Conservation (phyloP, 805 yeast genomes). For the Nakazawaea wyomingensis region DNA sequence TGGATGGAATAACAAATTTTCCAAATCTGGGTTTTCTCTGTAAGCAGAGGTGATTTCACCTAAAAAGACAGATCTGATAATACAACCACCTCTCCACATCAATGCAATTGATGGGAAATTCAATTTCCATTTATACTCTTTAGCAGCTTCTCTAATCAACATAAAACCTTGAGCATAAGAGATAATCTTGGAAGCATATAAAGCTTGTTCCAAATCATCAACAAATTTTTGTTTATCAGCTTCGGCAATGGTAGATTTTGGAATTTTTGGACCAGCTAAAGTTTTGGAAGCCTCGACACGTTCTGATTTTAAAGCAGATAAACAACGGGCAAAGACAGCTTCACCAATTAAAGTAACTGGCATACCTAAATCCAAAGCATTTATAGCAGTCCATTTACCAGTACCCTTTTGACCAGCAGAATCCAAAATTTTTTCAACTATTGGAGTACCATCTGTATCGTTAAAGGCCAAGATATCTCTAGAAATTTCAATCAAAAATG, state of each 20-base stretch:
- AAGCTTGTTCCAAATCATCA: conserved; percentile 95
- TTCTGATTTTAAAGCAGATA: conserved; percentile 89
- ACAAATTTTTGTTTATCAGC: conserved; percentile 79
- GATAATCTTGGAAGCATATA: conserved; percentile 96
- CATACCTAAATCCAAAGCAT: conserved; percentile 96
- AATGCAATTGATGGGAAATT: conserved; percentile 98
- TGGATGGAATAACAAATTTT: conserved; percentile 91
- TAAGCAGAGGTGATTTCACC: conserved; percentile 96
- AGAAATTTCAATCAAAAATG: conserved; percentile 94
- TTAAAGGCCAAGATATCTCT: conserved; percentile 88
- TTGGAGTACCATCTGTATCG: conserved; percentile 86
- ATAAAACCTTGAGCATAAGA: conserved; percentile 99
- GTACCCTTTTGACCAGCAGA: conserved; percentile 99
- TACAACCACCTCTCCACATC: conserved; percentile 99
- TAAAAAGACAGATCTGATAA: conserved; percentile 96
- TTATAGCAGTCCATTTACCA: conserved; percentile 99
- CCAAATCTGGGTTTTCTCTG: conserved; percentile 88
- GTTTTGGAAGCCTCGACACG: conserved; percentile 79
- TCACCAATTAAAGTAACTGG: conserved; percentile 98
- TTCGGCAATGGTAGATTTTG: conserved; percentile 58
- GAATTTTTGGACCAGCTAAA: conserved; percentile 72
- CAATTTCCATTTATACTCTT: conserved; percentile 93
- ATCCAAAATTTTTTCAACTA: conserved; percentile 95
- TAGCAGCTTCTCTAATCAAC: conserved; percentile 98
- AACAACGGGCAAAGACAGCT: conserved; percentile 95